Percentiles rank a stretch among this genome's conserved stretches.
phyloP scores from a whole-genome alignment of 2,329 filamentous ascomycete species.

The Fusarium multiceps region DNA sequence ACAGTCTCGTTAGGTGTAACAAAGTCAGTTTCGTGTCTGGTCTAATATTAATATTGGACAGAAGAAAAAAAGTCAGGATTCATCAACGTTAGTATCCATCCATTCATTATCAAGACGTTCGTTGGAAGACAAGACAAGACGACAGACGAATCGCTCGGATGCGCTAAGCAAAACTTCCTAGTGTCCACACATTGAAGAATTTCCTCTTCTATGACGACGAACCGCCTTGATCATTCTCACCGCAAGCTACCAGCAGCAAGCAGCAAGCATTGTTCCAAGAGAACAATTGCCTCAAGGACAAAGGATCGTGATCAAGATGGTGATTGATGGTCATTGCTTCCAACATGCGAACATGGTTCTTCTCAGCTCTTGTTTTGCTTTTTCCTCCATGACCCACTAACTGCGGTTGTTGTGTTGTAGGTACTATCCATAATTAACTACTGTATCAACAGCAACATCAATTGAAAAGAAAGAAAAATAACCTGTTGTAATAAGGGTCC shows the following conservation, averaged over 20 bases:
- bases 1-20: background rate
- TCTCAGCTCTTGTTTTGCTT: conserved; percentile 8
- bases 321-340: conserved; percentile 1
- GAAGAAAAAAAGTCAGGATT: background rate
- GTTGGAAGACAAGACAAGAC: background rate
- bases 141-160: background rate
- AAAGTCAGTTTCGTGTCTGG: conserved; percentile 14
- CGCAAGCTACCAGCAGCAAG: background rate
- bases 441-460: background rate
- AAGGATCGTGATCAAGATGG: conserved; percentile 11
- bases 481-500: conserved; percentile 39
- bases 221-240: conserved; percentile 8
- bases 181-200: conserved; percentile 7
- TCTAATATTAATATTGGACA: conserved; percentile 7
- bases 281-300: conserved; percentile 16
- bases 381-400: conserved; percentile 9
- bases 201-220: conserved; percentile 28
- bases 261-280: conserved; percentile 9
- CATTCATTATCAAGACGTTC: background rate
- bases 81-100: background rate
- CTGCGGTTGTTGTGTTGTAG: background rate
- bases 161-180: conserved; percentile 2
- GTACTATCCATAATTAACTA: too few relatives aligned
- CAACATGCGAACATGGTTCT: conserved; percentile 7
- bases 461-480: conserved; percentile 15